Base-by-base conservation (phyloP, 2,329 filamentous ascomycete genomes). In the Periconia sp. region DNA sequence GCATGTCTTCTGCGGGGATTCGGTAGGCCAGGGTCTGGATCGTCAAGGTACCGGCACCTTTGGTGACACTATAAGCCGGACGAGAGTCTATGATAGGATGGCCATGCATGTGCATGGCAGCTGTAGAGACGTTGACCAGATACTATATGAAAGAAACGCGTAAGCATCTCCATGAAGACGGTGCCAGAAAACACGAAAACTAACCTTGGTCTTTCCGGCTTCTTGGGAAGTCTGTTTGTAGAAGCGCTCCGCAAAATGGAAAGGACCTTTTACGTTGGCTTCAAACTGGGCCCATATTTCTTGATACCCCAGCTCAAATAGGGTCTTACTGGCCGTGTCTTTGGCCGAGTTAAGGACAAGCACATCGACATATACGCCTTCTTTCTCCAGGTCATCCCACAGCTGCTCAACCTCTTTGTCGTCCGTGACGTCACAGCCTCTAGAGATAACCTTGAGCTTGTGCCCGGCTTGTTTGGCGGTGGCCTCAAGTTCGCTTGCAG, bases 271-370 rank as follows among this genome's bases (percentile, higher is more conserved):
- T 19, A 53, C 51, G 23, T 59, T 57, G 2, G 45, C 47, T 41
- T 56, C 57, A 14, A 59, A n/a, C 19, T 47, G 40, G 1, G 45
- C 17, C 54, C 57, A 59, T 1, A 57, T 17, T 20, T 55, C 54
- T 1, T 50, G 44, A 20, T 30, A 23, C 0, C 57, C 54, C 10
- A 55, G 47, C 19, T 53, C 40, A 19, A 57, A 18, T 23, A 55
- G 17, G 2, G 57, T 15, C 7, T 33, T 17, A 2, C 15, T 3
- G 9, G 35, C 41, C 6, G 49, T 41, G 31, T 53, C 48, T 33
- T 50, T 53, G 15, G 57, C 55, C 5, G 54, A 47, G 33, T 57
- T 55, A 19, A 47, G 11, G n/a, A 60, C 49, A 17, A 50, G 51
- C 1, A 60, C 51, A 42, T 57, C 54, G 2, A 60, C 47, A 9